phyloP scores from a whole-genome alignment of 2,329 filamentous ascomycete species.

The Paecilomyces variotii region DNA sequence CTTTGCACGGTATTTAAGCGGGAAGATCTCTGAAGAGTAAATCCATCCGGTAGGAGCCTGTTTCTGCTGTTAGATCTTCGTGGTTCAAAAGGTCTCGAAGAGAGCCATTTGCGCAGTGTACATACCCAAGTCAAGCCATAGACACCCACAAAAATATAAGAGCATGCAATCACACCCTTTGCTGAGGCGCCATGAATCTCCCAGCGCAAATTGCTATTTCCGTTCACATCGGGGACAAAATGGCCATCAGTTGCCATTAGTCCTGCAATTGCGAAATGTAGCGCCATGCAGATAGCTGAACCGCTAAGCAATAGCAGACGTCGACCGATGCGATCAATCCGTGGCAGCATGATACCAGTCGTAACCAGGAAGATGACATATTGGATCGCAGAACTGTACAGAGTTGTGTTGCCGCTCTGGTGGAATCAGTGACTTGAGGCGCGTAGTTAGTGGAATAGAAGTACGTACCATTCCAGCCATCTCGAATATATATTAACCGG shows the following conservation, averaged over 20 bases:
- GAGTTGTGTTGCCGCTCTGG: constrained; percentile 29
- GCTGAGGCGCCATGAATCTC: constrained; percentile 42
- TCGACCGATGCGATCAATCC: constrained; percentile 44
- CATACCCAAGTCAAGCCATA: constrained; percentile 35
- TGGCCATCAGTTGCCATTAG: constrained; percentile 45
- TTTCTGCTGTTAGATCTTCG: neutral
- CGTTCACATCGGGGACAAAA: constrained; percentile 37
- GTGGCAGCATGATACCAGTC: constrained; percentile 42
- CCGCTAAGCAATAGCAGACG: constrained; percentile 41
- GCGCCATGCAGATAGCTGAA: constrained; percentile 37
- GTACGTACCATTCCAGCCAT: constrained; percentile 46
- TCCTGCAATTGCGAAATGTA: constrained; percentile 49
- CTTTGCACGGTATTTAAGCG: constrained; percentile 56
- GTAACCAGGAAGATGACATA: constrained; percentile 51
- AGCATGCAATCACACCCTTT: constrained; percentile 56
- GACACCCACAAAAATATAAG: constrained; percentile 43
- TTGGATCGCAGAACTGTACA: constrained; percentile 49
- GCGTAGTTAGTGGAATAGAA: neutral
- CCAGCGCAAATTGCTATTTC: constrained; percentile 40
- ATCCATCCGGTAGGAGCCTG: constrained; percentile 50
- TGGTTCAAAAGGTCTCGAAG: neutral
- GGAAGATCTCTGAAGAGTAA: constrained; percentile 57
- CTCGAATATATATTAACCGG: constrained; percentile 53
- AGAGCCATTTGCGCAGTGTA: constrained; percentile 12
- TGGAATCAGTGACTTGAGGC: neutral